Evolutionary conservation across 148 eudicot species (phyloP), one percentile per base, ranked within the genome.

Genomic region (Diospyros kaki): DNA sequence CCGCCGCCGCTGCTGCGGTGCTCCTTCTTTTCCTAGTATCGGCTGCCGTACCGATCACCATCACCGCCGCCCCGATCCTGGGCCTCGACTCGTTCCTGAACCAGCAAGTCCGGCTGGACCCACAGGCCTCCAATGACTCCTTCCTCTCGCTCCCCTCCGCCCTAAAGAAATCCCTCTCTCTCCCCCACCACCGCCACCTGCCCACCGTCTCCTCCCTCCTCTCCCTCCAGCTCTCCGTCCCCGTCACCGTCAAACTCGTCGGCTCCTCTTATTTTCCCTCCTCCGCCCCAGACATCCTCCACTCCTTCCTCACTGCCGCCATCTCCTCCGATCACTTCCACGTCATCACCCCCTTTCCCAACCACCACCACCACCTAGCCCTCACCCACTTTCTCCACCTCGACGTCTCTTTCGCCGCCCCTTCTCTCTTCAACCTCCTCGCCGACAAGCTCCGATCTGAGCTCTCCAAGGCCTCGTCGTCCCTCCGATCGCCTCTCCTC

Each of bases 101-200:
- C 67, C 88, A 87, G 12, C 94, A 91, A 66, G 80, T 71, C 58
- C 86, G 78, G 64, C 59, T 73, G 6, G 97, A 94, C 81, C 98
- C 98, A 0, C 84, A 73, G 38, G 93, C 90, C 77, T 39, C 89
- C 76, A 94, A 90, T 85, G 98, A 94, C 82, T 72, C 97, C 68
- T 87, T 89, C 83, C 73, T 17, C 80, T 7, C 70, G 41, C 95
- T 89, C 82, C 81, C 91, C 11, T 54, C 92, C 73, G 72, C 79
- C 69, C 85, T 88, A 62, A 88, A 80, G 46, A 79, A 63, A 61
- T 65, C 85, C 48, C 78, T 85, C 78, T 66, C 82, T 59, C 84
- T 71, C 73, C 62, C 81, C 59, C 52, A 75, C 74, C 13, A 0
- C 78, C 76, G 11, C 73, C 81, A 3, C 5, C 85, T 85, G 0